phyloP scores from a whole-genome alignment of 1,139 yeast species.

The Protomyces gravidus region DNA sequence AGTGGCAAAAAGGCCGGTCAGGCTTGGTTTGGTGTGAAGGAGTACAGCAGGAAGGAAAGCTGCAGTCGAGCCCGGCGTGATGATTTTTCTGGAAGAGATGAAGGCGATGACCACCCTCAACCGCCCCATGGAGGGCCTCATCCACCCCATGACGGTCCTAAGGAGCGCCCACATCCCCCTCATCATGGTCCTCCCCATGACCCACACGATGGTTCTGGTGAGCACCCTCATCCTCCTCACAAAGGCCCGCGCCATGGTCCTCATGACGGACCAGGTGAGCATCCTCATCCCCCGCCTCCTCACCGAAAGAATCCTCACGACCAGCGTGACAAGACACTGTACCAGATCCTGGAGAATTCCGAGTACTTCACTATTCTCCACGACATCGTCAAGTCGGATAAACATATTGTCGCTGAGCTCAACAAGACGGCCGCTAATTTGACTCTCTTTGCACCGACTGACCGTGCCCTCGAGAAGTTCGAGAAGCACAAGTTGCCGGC shows the following conservation, averaged over 20 bases:
- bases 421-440: slow-evolving; percentile 31
- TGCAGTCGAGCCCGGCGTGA: neutral
- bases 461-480: slow-evolving; percentile 29
- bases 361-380: slow-evolving; percentile 20
- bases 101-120: neutral
- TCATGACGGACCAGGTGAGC: neutral
- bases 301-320: slow-evolving; percentile 17
- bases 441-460: slow-evolving; percentile 32
- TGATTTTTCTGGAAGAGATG: neutral
- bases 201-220: neutral
- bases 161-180: neutral
- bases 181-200: slow-evolving; percentile 4
- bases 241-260: neutral
- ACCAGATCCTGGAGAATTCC: slow-evolving; percentile 15
- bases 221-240: slow-evolving; percentile 16
- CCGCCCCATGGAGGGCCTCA: neutral
- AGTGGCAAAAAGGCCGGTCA: neutral
- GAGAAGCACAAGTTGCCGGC: slow-evolving; percentile 25
- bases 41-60: too few species aligned
- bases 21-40: neutral
- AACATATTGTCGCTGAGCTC: slow-evolving; percentile 29
- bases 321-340: slow-evolving; percentile 21
- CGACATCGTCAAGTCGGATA: slow-evolving; percentile 27
- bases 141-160: neutral
- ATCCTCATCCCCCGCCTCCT: slow-evolving; percentile 15